Evolutionary conservation across 345 rosid genomes (phyloP).

Genomic region (Mallotus nudiflorus): DNA sequence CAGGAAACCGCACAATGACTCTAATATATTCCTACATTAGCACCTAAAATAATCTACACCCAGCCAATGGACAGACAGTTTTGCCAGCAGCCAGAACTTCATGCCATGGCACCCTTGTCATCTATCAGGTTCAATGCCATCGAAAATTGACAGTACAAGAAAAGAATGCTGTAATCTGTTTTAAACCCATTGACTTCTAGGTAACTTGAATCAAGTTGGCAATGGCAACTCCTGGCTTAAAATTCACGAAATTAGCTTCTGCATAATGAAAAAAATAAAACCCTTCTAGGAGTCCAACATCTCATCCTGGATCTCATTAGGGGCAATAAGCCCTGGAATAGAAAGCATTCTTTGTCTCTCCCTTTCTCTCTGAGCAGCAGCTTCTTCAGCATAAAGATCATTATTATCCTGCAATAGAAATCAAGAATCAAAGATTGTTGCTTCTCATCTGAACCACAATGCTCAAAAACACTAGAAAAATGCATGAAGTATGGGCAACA

Average conservation of each 20-base stretch:
- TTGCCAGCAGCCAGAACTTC: conserved; percentile 25
- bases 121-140: conserved; percentile 25
- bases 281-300: conserved; percentile 67
- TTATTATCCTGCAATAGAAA: conserved; percentile 58
- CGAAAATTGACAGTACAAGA: conserved; percentile 8
- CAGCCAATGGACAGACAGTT: conserved; percentile 25
- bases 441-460: not conserved
- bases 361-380: conserved; percentile 71
- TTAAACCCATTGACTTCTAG: conserved; percentile 18
- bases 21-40: conserved; percentile 42
- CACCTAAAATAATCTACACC: conserved; percentile 53
- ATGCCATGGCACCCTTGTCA: conserved; percentile 11
- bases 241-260: conserved; percentile 32
- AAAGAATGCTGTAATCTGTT: conserved; percentile 31
- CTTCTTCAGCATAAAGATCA: conserved; percentile 78
- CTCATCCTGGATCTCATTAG: conserved; percentile 76
- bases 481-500: not conserved
- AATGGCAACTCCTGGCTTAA: conserved; percentile 24
- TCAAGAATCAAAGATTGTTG: not conserved
- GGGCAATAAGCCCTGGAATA: conserved; percentile 76
- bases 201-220: conserved; percentile 19
- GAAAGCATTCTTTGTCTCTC: conserved; percentile 74
- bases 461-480: not conserved
- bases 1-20: conserved; percentile 33
- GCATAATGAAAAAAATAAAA: no score